Conservation (phyloP, 768 basidiomycete genomes). For the Ramaria sp. region DNA sequence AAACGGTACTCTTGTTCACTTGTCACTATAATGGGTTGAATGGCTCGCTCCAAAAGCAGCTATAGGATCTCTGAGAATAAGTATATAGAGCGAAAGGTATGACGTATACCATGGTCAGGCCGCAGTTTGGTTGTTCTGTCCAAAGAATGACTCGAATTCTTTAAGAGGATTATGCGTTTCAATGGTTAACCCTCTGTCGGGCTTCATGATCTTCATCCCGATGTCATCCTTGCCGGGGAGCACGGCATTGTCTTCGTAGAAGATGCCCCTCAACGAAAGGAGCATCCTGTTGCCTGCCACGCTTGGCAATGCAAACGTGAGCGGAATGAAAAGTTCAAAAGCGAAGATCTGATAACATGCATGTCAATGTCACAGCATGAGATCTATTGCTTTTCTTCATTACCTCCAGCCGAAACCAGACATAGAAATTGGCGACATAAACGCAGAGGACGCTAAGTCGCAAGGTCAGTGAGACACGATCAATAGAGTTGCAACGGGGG, state of each 20-base stretch:
- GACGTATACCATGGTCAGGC: too few relatives aligned
- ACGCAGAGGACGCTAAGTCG: not conserved
- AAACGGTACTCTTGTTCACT: too few relatives aligned
- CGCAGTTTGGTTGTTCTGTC: not conserved
- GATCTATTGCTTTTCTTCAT: not conserved
- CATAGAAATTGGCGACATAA: conserved; percentile 5
- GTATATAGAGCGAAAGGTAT: too few relatives aligned
- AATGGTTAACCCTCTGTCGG: conserved; percentile 1
- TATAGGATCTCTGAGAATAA: not conserved
- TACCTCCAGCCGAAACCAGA: not conserved
- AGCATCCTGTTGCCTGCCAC: conserved; percentile 6
- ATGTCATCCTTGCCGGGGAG: conserved; percentile 2
- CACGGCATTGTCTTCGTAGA: not conserved
- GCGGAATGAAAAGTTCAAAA: conserved; percentile 1
- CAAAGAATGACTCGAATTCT: conserved; percentile 8
- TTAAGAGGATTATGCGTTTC: not conserved
- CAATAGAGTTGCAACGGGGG: not conserved
- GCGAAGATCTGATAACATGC: not conserved
- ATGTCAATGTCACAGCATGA: not conserved
- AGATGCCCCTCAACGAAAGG: not conserved
- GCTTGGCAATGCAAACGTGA: conserved; percentile 1
- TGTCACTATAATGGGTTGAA: too few relatives aligned
- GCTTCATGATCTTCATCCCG: not conserved
- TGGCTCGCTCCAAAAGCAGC: too few relatives aligned
- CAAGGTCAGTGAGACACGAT: not conserved